Evolutionary conservation across 768 basidiomycete genomes (phyloP), one percentile per base, ranked within the genome.

Genomic region (Multifurca ochricompacta): DNA sequence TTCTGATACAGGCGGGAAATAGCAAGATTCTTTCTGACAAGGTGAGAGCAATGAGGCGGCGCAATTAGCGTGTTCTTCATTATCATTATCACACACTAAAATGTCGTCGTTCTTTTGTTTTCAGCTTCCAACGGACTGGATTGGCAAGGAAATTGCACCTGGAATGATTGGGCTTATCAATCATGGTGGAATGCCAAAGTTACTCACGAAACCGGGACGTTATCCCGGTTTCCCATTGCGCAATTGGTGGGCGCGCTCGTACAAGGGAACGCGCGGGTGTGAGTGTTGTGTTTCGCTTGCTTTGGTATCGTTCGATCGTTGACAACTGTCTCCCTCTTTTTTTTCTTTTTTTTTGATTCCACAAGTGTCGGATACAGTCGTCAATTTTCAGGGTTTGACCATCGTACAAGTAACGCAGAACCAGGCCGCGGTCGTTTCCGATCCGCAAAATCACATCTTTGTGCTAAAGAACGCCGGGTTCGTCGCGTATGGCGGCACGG

Each of bases 381-480:
- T 91, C 43, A 80, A 84, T 59, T 90, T 90, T 66, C 76, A 81
- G 45, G 89, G 89, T 46, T 70, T 91, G 56, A 88, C 85, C 0
- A 75, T 87, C n/a, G 87, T 91, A 0, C 89, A 91, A 64, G 90
- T 91, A 19, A 86, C 86, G 0, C 89, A 91, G 72, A 91, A 91
- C 63, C 82, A 83, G 63, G 85, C 85, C 3, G 87, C 87, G 0
- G 83, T 88, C 28, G 73, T 88, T 39, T 88, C 85, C 0, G 86
- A 89, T 63, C 87, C 85, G 42, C 74, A 81, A 62, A 90, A 90
- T 57, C 82, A 80, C 32, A 79, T 90, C 23, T 90, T 91, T 64
- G 84, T 91, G 16, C 73, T 91, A 62, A 87, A 83, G 67, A 85
- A 87, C 63, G 73, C 80, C 31, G 87, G 87, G 9, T 88, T 90